Percentiles rank a stretch among this genome's conserved stretches.
Conservation (phyloP, 2,329 filamentous ascomycete species). For the Aspergillus terreus region DNA sequence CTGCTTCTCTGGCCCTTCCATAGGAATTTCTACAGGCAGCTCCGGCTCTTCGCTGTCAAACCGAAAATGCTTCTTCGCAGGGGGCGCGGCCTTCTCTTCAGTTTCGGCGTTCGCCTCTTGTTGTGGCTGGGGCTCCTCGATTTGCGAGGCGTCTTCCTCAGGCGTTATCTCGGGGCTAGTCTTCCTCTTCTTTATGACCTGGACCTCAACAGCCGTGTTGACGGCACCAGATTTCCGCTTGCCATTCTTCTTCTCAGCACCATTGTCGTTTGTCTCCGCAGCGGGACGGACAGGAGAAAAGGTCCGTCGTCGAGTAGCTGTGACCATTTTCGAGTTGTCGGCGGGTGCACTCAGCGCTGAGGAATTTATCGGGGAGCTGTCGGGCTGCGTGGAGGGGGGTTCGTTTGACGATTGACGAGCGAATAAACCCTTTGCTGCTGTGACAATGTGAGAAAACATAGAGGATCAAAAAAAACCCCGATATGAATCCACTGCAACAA, state of each 20-base stretch:
- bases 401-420: slow-evolving; percentile 28
- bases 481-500: background rate
- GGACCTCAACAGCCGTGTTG: background rate
- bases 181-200: slow-evolving; percentile 32
- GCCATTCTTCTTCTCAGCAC: background rate
- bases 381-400: slow-evolving; percentile 6
- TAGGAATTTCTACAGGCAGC: slow-evolving; percentile 15
- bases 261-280: slow-evolving; percentile 7
- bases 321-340: slow-evolving; percentile 31
- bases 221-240: background rate
- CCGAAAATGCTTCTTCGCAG: slow-evolving; percentile 30
- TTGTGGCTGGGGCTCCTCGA: slow-evolving; percentile 1
- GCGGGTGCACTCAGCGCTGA: slow-evolving; percentile 8
- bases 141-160: slow-evolving; percentile 10
- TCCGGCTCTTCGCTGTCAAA: slow-evolving; percentile 41
- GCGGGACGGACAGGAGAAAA: slow-evolving; percentile 16
- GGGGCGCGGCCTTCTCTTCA: slow-evolving; percentile 13
- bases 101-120: slow-evolving; percentile 11
- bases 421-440: slow-evolving; percentile 41
- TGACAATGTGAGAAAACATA: slow-evolving; percentile 43
- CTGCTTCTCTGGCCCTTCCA: slow-evolving; percentile 19
- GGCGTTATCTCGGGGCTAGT: slow-evolving; percentile 20
- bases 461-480: slow-evolving; percentile 13
- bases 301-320: slow-evolving; percentile 28
- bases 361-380: slow-evolving; percentile 4